A percentile compares a stretch with the other conserved stretches of the same genome.
Evolutionary conservation across 2,329 filamentous ascomycete species (phyloP).

Genomic region (Thielaviopsis musarum): DNA sequence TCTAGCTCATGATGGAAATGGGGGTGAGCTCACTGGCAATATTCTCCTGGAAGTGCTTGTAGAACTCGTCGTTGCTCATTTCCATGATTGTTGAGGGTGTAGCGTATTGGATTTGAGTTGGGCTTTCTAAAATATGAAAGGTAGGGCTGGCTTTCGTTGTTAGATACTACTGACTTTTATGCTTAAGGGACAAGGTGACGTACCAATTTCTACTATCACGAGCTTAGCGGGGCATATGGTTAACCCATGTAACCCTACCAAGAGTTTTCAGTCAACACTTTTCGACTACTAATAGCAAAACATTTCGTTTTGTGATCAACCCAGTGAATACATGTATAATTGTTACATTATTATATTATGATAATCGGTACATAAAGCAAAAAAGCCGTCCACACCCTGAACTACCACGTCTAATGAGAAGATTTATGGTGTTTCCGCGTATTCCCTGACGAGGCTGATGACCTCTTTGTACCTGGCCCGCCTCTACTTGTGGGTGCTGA

Average conservation of each 20-base stretch:
- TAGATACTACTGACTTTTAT: too few species aligned
- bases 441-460: neutral
- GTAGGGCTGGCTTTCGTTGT: neutral
- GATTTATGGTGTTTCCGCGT: conserved; percentile 3
- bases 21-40: conserved; percentile 41
- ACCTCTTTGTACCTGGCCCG: conserved; percentile 15
- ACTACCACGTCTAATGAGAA: neutral
- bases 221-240: neutral
- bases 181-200: too few species aligned
- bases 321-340: neutral
- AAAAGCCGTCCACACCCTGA: neutral
- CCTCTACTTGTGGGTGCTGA: conserved; percentile 18
- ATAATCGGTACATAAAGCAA: neutral
- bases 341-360: neutral
- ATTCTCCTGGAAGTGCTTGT: conserved; percentile 65
- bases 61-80: conserved; percentile 61
- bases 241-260: neutral
- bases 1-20: neutral
- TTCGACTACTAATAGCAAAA: neutral
- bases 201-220: neutral
- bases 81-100: conserved; percentile 16
- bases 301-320: too few species aligned
- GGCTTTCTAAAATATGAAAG: neutral
- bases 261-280: neutral
- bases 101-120: too few species aligned